Evolutionary conservation across 495 filamentous ascomycete species (phyloP).

Genomic region (Aspergillus coremiiformis): DNA sequence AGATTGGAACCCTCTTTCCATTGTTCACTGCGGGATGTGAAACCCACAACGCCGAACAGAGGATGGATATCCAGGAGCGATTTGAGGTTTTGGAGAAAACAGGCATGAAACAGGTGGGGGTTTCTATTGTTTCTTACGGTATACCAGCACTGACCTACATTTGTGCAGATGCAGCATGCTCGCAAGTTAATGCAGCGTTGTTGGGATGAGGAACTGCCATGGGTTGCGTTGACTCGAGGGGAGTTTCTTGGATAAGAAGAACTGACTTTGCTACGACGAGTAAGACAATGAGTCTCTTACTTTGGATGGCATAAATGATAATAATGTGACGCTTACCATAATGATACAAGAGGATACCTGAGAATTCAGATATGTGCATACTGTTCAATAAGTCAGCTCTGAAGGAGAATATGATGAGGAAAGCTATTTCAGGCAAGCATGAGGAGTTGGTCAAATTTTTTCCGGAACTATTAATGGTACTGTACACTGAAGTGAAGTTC

Average conservation of each 20-base stretch:
- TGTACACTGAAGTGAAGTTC: no score
- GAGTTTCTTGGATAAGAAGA: slow-evolving; percentile 37
- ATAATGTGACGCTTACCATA: background rate
- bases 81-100: slow-evolving; percentile 63
- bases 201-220: slow-evolving; percentile 37
- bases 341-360: background rate
- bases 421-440: background rate
- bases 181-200: slow-evolving; percentile 39
- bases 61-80: slow-evolving; percentile 56
- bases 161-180: slow-evolving; percentile 36
- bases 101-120: slow-evolving; percentile 65
- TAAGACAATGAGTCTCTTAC: background rate
- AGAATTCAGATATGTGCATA: background rate
- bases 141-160: background rate
- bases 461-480: no score
- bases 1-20: slow-evolving; percentile 72
- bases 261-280: background rate
- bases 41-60: slow-evolving; percentile 45
- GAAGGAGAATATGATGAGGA: background rate
- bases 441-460: no score
- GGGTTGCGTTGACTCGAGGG: slow-evolving; percentile 35
- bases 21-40: slow-evolving; percentile 84
- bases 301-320: background rate
- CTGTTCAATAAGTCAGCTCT: background rate
- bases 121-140: background rate